Evolutionary conservation across 345 rosid genomes (phyloP).

Genomic region (Salix viminalis): DNA sequence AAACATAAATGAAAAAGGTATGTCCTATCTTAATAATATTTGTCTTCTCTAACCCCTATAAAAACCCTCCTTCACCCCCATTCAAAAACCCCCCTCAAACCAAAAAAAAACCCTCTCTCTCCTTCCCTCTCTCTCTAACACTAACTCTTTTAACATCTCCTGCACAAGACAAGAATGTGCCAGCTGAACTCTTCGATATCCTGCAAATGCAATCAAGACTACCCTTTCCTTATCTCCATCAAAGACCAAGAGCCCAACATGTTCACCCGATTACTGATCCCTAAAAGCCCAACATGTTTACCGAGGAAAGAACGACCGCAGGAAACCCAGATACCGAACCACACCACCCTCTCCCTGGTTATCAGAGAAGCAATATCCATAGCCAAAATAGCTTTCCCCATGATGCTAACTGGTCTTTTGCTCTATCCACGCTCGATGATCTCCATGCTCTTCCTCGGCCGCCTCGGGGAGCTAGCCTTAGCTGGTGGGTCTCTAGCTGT

Average conservation of each 20-base stretch:
- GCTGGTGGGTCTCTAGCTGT: conserved; percentile 88
- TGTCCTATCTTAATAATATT: too few relatives aligned
- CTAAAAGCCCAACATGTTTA: conserved; percentile 2
- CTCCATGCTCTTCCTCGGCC: conserved; percentile 75
- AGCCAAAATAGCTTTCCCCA: conserved; percentile 56
- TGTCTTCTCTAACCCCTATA: conserved; percentile 2
- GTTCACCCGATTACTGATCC: conserved; percentile 4
- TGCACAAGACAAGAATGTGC: conserved; percentile 5
- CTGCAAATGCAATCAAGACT: conserved; percentile 6
- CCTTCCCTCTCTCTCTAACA: background rate
- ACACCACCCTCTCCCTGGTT: conserved; percentile 25
- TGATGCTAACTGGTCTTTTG: conserved; percentile 64
- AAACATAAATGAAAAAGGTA: too few relatives aligned
- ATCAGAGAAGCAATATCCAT: conserved; percentile 49
- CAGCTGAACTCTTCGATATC: conserved; percentile 10
- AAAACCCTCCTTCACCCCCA: background rate
- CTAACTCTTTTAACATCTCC: background rate
- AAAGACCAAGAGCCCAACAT: conserved; percentile 1
- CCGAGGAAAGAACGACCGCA: background rate
- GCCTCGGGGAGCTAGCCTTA: conserved; percentile 58
- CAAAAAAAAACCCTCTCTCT: background rate
- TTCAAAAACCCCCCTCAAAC: background rate
- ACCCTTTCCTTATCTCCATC: conserved; percentile 3
- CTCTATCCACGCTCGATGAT: conserved; percentile 82
- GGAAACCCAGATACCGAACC: conserved; percentile 6